These are phyloP conservation scores for Aspergillus conjunctus DNA, from an alignment of 495 filamentous ascomycete species.

Conservation along the genomic window DNA sequence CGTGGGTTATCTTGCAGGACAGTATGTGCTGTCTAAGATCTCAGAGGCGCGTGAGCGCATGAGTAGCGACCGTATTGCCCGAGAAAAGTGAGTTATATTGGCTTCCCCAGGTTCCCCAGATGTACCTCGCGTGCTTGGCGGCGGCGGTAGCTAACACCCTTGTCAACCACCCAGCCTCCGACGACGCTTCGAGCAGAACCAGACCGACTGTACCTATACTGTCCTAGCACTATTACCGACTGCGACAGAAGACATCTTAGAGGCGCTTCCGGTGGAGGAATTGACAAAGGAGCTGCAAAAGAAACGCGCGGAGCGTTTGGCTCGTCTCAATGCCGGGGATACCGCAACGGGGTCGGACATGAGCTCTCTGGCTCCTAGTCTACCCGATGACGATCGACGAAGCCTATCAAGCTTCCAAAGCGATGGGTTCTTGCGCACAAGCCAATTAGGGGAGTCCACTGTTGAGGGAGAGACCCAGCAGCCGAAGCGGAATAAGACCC, in stretches of 20 bases:
- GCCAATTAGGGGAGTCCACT: slow-evolving; percentile 63
- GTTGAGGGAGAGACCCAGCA: slow-evolving; percentile 43
- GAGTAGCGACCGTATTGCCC: slow-evolving; percentile 91
- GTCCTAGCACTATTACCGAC: slow-evolving; percentile 93
- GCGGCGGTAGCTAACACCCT: slow-evolving; percentile 17
- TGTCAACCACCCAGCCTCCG: slow-evolving; percentile 63
- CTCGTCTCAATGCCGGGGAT: slow-evolving; percentile 55
- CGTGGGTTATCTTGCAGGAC: slow-evolving; percentile 86
- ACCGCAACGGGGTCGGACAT: slow-evolving; percentile 55
- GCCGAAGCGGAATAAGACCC: slow-evolving; percentile 78
- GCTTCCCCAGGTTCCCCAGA: neutral
- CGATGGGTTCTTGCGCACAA: slow-evolving; percentile 77
- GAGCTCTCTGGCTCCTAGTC: slow-evolving; percentile 72
- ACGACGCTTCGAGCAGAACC: slow-evolving; percentile 95
- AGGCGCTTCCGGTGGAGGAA: slow-evolving; percentile 84
- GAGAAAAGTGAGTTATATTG: slow-evolving; percentile 75
- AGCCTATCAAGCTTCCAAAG: slow-evolving; percentile 76
- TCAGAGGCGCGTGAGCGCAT: slow-evolving; percentile 91
- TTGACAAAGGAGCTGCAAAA: slow-evolving; percentile 90
- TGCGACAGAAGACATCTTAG: slow-evolving; percentile 83
- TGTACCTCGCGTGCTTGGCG: slow-evolving; percentile 15
- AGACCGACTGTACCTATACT: slow-evolving; percentile 98
- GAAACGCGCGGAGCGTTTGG: slow-evolving; percentile 80
- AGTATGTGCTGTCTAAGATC: slow-evolving; percentile 89
- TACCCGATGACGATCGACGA: slow-evolving; percentile 79